Percentiles rank a stretch among this genome's conserved stretches.
Evolutionary conservation across 768 basidiomycete species (phyloP).

Genomic region (Obba rivulosa): DNA sequence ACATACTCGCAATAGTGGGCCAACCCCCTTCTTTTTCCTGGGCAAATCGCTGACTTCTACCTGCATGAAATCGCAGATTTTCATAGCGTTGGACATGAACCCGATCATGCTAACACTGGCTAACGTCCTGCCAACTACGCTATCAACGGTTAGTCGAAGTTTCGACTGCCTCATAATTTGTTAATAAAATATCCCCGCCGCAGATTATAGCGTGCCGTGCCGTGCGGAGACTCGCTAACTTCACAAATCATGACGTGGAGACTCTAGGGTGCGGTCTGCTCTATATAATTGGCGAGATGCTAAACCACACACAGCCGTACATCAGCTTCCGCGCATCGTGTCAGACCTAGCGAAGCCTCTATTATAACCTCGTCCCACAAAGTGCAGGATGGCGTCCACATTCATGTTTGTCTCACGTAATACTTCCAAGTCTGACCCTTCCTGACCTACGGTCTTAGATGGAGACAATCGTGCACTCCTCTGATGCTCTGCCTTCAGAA

Average conservation of each 20-base stretch:
- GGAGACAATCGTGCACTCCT: constrained; percentile 44
- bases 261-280: constrained; percentile 42
- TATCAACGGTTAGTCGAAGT: constrained; percentile 51
- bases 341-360: constrained; percentile 15
- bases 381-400: constrained; percentile 45
- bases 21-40: no score
- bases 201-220: constrained; percentile 62
- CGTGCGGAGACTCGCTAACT: constrained; percentile 61
- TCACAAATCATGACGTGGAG: constrained; percentile 41
- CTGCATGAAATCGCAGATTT: constrained; percentile 25
- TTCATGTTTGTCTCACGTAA: constrained; percentile 36
- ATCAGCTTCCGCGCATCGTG: constrained; percentile 58
- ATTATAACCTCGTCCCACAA: constrained; percentile 15
- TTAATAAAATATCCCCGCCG: neutral
- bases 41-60: neutral
- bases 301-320: constrained; percentile 15
- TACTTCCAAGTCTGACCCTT: no score
- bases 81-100: constrained; percentile 64
- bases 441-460: constrained; percentile 35
- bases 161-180: no score
- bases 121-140: constrained; percentile 68
- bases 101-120: constrained; percentile 69
- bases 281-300: no score
- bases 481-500: constrained; percentile 15
- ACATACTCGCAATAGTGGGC: constrained; percentile 32